Base-by-base conservation (phyloP, 1,284 basidiomycete genomes). In the Cutaneotrichosporon mucoides region DNA sequence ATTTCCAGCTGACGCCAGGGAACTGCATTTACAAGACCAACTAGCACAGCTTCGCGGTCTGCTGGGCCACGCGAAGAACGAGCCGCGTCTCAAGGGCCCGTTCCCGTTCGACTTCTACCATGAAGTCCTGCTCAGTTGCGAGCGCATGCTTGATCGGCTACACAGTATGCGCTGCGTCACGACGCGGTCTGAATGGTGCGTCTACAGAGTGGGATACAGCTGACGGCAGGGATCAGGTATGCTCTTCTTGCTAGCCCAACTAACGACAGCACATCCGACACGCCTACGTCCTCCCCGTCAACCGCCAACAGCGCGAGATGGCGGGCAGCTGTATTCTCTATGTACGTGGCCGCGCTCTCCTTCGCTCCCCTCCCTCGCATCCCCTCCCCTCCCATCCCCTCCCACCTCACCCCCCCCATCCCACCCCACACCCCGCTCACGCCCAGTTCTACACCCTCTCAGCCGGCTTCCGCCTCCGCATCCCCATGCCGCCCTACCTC, bases 121-220 rank as follows among this genome's bases (percentile, higher is more conserved):
- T 6, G 85, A 85, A 7, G 87, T 97, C 59, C 79, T 99, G 71
- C 86, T 87, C 1, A 88, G 88, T 67, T 81, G 94, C 66, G 95
- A 98, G 75, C 87, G 86, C 5, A 93, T 97, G 63, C 79, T 95
- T 61, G 92, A 95, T 72, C 58, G 72, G 71, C 79, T 99, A 59
- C 95, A 98, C 74, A 89, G 89, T 67, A 95, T 98, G 89, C 85
- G 93, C 45, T 94, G 91, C 71, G 93, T 97, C 9, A 96, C 91
- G 3, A 90, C 90, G 0, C 84, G 92, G 35, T 88, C 92, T 72
- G 92, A 95, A 79, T 97, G 93, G 92, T 89, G 62, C 67, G 85
- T 79, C 4, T 6, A n/a, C n/a, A n/a, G n/a, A n/a, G n/a, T n/a
- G n/a, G n/a, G n/a, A n/a, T n/a, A n/a, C n/a, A 45, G 59, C 56